phyloP scores from a whole-genome alignment of 352 stramenopile species.

The Phytophthora europaea region DNA sequence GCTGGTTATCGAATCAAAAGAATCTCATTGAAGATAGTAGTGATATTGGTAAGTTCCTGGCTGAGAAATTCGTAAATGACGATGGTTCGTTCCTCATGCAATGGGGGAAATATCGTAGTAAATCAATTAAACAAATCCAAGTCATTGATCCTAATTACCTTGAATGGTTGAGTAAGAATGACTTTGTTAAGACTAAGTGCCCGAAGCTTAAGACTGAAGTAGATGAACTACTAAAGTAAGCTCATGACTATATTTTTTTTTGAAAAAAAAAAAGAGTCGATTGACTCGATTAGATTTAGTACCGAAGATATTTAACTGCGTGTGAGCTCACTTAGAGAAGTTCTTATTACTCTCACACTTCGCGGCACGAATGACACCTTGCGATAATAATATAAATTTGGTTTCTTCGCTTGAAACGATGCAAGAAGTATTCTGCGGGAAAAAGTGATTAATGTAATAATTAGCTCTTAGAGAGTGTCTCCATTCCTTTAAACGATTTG shows the following conservation, averaged over 20 bases:
- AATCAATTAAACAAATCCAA: conserved; percentile 10
- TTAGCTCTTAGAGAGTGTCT: neutral
- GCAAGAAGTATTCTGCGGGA: neutral
- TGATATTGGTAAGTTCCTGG: conserved; percentile 5
- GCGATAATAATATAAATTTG: neutral
- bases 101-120: neutral
- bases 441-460: conserved; percentile 3
- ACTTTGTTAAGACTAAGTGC: conserved; percentile 3
- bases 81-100: neutral
- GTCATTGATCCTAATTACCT: neutral
- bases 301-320: neutral
- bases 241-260: conserved; percentile 2
- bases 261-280: no score
- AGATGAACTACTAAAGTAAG: conserved; percentile 5
- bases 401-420: neutral
- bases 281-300: no score
- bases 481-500: neutral
- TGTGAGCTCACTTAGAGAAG: neutral
- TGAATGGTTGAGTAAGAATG: conserved; percentile 1
- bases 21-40: conserved; percentile 1
- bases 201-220: conserved; percentile 6
- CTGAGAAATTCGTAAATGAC: neutral
- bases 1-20: conserved; percentile 11
- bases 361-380: neutral
- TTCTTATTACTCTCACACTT: neutral